Base-by-base conservation (phyloP, 352 stramenopile genomes). In the Globisporangium uncinulatum region DNA sequence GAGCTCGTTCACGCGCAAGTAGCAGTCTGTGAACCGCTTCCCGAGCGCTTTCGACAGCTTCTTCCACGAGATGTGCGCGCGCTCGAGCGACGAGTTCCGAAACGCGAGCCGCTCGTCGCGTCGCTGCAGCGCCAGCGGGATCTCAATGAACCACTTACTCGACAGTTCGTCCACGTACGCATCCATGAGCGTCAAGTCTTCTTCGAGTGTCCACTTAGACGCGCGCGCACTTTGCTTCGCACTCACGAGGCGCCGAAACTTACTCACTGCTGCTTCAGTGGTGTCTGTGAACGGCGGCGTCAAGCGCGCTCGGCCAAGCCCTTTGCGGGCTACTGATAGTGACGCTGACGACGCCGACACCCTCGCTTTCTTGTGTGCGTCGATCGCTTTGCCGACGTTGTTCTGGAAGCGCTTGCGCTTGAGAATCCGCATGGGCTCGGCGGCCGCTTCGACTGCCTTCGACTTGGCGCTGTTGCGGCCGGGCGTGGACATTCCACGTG, bases 51-150 rank as follows among this genome's bases (percentile, higher is more conserved):
- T 70, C 3, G 65, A 74, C 15, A 94, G 60, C 29, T 70, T 57
- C 39, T 90, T 91, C 82, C 82, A 94, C 17, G 79, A 81, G 44
- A 91, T 90, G 9, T 78, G 70, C 11, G 79, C 78, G 14, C 85
- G 69, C 2, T 71, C 72, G 5, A 92, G 45, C 3, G 56, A 61
- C 4, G 80, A 73, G 15, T 76, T 83, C 9, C 81, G 75, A 50
- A 94, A 92, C 6, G 80, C 80, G 0, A 89, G 65, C 6, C 67
- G 69, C 61, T 92, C 85, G 37, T 84, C 67, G n/a, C 69, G 56
- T 24, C 68, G 69, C 55, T 92, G 82, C 6, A 94, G 63, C 10
- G 82, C 77, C 36, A 90, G 37, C 0, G 85, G 85, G 6, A 94
- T 58, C 20, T 92, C 80, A 31, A 94, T 79, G 63, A 88, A 87